These are phyloP conservation scores for Solanum hybrid DNA, from an alignment of 305 asterid genomes.

Conservation along the genomic window DNA sequence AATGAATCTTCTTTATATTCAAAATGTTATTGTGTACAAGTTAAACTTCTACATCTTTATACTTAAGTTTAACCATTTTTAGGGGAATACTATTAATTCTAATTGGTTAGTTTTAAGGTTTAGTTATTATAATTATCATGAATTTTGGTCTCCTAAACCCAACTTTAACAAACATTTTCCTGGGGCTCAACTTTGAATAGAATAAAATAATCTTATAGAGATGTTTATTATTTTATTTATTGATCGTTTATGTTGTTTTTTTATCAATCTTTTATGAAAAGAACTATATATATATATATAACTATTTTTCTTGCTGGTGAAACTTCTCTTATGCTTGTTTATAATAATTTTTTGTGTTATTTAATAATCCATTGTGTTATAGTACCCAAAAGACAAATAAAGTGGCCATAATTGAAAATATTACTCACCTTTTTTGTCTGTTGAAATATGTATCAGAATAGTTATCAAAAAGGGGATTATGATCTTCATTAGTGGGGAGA, in stretches of 20 bases:
- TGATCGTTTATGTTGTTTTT: not conserved
- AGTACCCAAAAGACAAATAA: constrained; percentile 6
- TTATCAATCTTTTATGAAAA: not conserved
- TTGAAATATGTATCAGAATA: not conserved
- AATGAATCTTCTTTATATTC: not conserved
- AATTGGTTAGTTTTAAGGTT: not conserved
- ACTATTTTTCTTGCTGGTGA: no score
- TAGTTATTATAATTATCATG: not conserved
- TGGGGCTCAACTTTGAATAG: not conserved
- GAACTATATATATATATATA: no score
- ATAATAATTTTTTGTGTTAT: not conserved
- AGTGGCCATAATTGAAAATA: constrained; percentile 4
- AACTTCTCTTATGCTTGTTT: not conserved
- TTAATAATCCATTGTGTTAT: not conserved
- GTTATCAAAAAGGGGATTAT: not conserved
- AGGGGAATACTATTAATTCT: not conserved
- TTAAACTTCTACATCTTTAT: not conserved
- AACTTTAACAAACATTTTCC: not conserved
- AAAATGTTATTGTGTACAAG: not conserved
- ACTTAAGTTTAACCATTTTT: not conserved
- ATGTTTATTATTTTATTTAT: no score
- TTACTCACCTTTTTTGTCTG: not conserved
- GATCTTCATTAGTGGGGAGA: not conserved
- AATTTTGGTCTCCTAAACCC: not conserved
- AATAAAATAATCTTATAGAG: not conserved